Conservation (phyloP, 2,329 filamentous ascomycete genomes). For the Claviceps citrina region DNA sequence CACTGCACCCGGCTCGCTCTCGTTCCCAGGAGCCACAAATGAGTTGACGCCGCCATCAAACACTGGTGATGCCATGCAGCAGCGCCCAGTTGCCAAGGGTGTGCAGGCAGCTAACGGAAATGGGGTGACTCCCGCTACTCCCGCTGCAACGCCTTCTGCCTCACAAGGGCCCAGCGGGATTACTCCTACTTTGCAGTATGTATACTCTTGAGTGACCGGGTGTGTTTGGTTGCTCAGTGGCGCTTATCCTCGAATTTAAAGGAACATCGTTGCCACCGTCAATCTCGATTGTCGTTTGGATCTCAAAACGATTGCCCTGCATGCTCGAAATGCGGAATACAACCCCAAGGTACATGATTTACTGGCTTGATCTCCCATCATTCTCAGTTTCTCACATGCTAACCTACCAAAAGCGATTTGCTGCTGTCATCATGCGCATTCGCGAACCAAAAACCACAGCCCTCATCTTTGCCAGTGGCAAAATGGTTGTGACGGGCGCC, state of each 20-base stretch:
- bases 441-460: conserved; percentile 97
- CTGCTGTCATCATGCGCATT: conserved; percentile 98
- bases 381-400: conserved; percentile 4
- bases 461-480: conserved; percentile 92
- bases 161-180: conserved; percentile 73
- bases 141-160: conserved; percentile 78
- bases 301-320: conserved; percentile 95
- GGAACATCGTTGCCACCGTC: conserved; percentile 98
- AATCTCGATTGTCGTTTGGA: conserved; percentile 95
- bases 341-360: conserved; percentile 67
- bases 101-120: conserved; percentile 49
- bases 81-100: conserved; percentile 25
- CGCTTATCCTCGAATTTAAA: conserved; percentile 42
- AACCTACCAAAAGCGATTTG: conserved; percentile 61
- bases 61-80: conserved; percentile 41
- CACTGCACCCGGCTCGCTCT: conserved; percentile 80
- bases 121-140: conserved; percentile 77
- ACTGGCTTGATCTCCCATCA: conserved; percentile 9
- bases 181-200: conserved; percentile 91
- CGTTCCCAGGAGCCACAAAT: conserved; percentile 71
- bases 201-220: conserved; percentile 31
- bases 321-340: conserved; percentile 96
- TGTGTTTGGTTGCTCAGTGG: conserved; percentile 23
- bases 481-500: conserved; percentile 98
- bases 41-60: conserved; percentile 70